Percentiles rank a stretch among this genome's conserved stretches.
Evolutionary conservation across 305 asterid species (phyloP).

Genomic region (Andrographis paniculata): DNA sequence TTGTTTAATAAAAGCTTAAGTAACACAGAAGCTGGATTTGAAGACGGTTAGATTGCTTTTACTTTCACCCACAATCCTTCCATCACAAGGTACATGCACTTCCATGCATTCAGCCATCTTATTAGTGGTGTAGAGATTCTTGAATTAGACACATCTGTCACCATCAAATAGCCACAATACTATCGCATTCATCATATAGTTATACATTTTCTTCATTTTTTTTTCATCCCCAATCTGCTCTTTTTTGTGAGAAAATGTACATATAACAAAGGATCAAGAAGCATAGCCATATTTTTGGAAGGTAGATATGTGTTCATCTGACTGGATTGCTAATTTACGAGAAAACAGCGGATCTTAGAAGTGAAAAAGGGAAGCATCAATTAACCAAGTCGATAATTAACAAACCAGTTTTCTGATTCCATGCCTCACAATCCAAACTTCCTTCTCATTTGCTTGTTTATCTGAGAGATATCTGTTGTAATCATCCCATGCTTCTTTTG

Average conservation of each 20-base stretch:
- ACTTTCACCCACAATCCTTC: too few species aligned
- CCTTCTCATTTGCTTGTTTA: constrained; percentile 94
- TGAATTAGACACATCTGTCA: too few species aligned
- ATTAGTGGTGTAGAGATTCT: too few species aligned
- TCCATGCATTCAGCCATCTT: too few species aligned
- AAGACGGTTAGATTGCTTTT: too few species aligned
- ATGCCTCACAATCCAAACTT: constrained; percentile 85
- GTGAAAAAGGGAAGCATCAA: constrained; percentile 1
- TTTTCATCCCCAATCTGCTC: too few species aligned
- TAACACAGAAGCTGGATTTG: too few species aligned
- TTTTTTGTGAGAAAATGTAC: too few species aligned
- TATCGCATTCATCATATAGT: too few species aligned
- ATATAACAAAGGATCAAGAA: constrained; percentile 5
- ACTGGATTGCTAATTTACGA: constrained; percentile 8
- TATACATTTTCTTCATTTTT: background rate
- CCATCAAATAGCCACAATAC: too few species aligned
- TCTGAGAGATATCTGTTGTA: constrained; percentile 89
- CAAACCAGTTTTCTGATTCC: constrained; percentile 81
- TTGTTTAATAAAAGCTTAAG: too few species aligned
- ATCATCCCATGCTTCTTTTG: constrained; percentile 99
- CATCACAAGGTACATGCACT: too few species aligned
- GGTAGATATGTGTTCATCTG: constrained; percentile 12
- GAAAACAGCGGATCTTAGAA: constrained; percentile 5
- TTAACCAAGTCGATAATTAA: constrained; percentile 16
- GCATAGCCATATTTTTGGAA: constrained; percentile 15